A percentile compares a stretch with the other conserved stretches of the same genome.
phyloP scores from a whole-genome alignment of 2,329 filamentous ascomycete species.

The Lizonia empirigonia region DNA sequence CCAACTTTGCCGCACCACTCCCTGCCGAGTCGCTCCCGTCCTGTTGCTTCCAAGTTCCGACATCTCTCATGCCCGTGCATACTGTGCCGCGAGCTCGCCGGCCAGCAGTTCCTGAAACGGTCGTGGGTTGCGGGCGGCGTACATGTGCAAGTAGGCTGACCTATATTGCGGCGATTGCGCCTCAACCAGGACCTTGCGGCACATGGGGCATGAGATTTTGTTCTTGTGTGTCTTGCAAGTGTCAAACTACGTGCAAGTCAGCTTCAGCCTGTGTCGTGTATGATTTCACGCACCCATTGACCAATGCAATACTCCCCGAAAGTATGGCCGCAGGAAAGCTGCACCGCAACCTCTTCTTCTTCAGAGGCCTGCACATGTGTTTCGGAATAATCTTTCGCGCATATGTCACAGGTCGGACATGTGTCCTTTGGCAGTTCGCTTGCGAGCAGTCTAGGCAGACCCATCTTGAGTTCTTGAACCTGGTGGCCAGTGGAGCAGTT shows the following conservation, averaged over 20 bases:
- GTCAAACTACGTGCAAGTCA: conserved; percentile 30
- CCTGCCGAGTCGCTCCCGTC: too few species aligned
- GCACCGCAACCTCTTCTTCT: conserved; percentile 42
- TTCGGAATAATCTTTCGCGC: conserved; percentile 44
- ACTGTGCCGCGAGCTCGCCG: conserved; percentile 27
- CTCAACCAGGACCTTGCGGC: conserved; percentile 41
- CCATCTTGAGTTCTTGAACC: conserved; percentile 39
- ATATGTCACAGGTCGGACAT: conserved; percentile 42
- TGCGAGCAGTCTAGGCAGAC: conserved; percentile 32
- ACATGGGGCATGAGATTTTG: conserved; percentile 48
- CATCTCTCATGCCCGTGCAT: conserved; percentile 11
- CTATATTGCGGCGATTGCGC: conserved; percentile 18
- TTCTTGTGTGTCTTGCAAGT: conserved; percentile 46
- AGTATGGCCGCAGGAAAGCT: conserved; percentile 43
- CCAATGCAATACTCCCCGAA: conserved; percentile 47
- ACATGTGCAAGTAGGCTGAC: conserved; percentile 16
- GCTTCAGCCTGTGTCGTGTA: neutral
- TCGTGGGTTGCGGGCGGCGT: conserved; percentile 13
- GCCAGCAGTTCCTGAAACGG: conserved; percentile 26
- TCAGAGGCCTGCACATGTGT: conserved; percentile 36
- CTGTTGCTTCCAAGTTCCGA: too few species aligned
- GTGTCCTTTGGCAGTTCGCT: conserved; percentile 34
- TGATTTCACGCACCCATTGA: conserved; percentile 35
- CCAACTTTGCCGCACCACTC: neutral
- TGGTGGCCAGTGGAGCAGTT: conserved; percentile 33